A percentile compares a stretch with the other conserved stretches of the same genome.
Evolutionary conservation across 441 rosid species (phyloP).

Genomic region (Eruca vesicaria): DNA sequence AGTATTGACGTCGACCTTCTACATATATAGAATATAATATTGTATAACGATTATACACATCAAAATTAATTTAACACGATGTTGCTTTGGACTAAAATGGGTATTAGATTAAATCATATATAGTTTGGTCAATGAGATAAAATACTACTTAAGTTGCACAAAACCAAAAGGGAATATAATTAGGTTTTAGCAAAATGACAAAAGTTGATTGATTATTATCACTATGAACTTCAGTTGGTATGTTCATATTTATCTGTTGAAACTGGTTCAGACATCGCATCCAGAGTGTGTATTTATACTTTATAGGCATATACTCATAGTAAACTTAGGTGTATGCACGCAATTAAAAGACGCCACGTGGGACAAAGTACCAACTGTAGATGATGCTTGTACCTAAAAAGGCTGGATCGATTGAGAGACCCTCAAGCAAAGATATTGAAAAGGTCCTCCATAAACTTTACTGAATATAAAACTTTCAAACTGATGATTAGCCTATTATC

Average conservation of each 20-base stretch:
- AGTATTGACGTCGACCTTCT: neutral
- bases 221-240: slow-evolving; percentile 27
- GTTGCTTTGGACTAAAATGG: neutral
- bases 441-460: neutral
- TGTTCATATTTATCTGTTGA: slow-evolving; percentile 30
- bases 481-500: slow-evolving; percentile 22
- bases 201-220: neutral
- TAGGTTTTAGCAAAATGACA: slow-evolving; percentile 6
- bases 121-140: slow-evolving; percentile 8
- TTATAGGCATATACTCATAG: neutral
- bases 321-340: slow-evolving; percentile 8
- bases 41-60: neutral
- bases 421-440: slow-evolving; percentile 27
- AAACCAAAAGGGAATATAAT: slow-evolving; percentile 2
- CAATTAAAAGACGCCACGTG: slow-evolving; percentile 29
- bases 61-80: neutral
- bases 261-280: slow-evolving; percentile 30
- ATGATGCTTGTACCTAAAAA: slow-evolving; percentile 16
- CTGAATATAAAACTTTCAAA: neutral
- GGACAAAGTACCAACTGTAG: slow-evolving; percentile 13
- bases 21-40: neutral
- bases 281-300: slow-evolving; percentile 22
- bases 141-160: slow-evolving; percentile 4
- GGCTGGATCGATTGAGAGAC: slow-evolving; percentile 22
- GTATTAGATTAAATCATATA: neutral